These are phyloP conservation scores for Botryotinia narcissicola DNA, from an alignment of 2,329 filamentous ascomycete genomes.

Conservation along the genomic window DNA sequence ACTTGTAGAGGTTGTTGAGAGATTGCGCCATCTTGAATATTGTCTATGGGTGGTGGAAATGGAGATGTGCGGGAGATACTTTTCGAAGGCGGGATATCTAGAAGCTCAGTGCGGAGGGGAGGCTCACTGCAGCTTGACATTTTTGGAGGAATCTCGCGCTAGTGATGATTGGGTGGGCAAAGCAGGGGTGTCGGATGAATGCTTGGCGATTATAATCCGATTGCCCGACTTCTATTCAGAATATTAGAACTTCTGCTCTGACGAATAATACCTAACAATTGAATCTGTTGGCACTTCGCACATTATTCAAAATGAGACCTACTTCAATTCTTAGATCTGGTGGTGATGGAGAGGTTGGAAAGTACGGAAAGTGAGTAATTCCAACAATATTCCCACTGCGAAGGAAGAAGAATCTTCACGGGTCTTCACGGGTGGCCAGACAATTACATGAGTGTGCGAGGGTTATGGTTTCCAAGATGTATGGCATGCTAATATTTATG, in stretches of 20 bases:
- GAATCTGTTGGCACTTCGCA: slow-evolving; percentile 11
- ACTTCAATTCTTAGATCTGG: slow-evolving; percentile 37
- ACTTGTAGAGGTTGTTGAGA: slow-evolving; percentile 62
- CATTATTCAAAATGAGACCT: slow-evolving; percentile 37
- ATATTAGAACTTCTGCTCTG: background rate
- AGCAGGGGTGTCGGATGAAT: slow-evolving; percentile 22
- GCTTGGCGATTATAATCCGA: slow-evolving; percentile 28
- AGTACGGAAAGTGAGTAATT: slow-evolving; percentile 40
- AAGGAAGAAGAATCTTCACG: slow-evolving; percentile 19
- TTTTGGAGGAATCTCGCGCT: slow-evolving; percentile 34
- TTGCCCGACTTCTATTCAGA: slow-evolving; percentile 18
- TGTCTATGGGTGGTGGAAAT: slow-evolving; percentile 13
- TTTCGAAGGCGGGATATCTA: slow-evolving; percentile 18
- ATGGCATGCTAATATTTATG: slow-evolving; percentile 28
- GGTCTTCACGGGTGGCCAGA: slow-evolving; percentile 8
- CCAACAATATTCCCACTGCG: slow-evolving; percentile 5
- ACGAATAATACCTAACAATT: slow-evolving; percentile 3
- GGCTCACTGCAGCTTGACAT: slow-evolving; percentile 25
- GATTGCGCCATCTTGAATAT: slow-evolving; percentile 46
- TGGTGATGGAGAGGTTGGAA: slow-evolving; percentile 37
- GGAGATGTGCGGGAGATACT: slow-evolving; percentile 21
- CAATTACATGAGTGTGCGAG: background rate
- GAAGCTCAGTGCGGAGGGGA: slow-evolving; percentile 16
- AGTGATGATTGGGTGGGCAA: slow-evolving; percentile 20
- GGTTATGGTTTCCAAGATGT: slow-evolving; percentile 18